These are phyloP conservation scores for Malania oleifera DNA, from an alignment of 164 flowering plant genomes.

Conservation along the genomic window DNA sequence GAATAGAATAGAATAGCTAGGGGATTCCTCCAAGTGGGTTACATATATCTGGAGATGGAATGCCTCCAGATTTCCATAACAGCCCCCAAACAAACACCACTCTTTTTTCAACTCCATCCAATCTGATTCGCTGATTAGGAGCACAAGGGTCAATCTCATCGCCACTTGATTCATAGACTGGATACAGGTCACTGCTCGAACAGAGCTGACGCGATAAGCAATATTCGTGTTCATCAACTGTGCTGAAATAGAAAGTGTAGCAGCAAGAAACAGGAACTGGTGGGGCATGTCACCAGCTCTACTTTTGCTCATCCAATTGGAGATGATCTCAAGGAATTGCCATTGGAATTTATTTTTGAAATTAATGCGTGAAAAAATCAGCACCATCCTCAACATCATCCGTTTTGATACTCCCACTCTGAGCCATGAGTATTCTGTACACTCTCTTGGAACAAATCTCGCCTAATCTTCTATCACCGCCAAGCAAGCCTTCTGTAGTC, in stretches of 20 bases:
- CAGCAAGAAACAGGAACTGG: not conserved
- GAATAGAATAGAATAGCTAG: too few relatives aligned
- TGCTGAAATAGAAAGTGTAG: not conserved
- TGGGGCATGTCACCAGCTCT: not conserved
- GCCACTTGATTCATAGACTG: too few relatives aligned
- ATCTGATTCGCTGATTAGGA: too few relatives aligned
- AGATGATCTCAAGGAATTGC: not conserved
- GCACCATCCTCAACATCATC: slow-evolving; percentile 94
- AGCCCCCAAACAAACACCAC: too few relatives aligned
- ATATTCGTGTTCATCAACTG: not conserved
- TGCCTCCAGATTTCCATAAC: too few relatives aligned
- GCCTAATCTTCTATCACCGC: slow-evolving; percentile 77
- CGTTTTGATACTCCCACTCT: slow-evolving; percentile 66
- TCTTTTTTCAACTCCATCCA: too few relatives aligned
- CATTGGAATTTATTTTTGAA: not conserved
- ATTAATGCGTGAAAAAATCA: slow-evolving; percentile 46
- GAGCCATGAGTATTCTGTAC: slow-evolving; percentile 91
- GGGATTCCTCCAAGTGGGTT: too few relatives aligned
- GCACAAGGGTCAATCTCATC: too few relatives aligned
- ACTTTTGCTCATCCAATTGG: not conserved
- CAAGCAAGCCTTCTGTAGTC: slow-evolving; percentile 54
- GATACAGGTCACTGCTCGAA: too few relatives aligned
- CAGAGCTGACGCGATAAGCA: too few relatives aligned
- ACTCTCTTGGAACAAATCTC: slow-evolving; percentile 91
- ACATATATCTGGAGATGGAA: too few relatives aligned